Percentiles rank a stretch among this genome's conserved stretches.
These are phyloP conservation scores for Torulaspora gathmanii DNA, from an alignment of 805 yeast genomes.

Conservation along the genomic window DNA sequence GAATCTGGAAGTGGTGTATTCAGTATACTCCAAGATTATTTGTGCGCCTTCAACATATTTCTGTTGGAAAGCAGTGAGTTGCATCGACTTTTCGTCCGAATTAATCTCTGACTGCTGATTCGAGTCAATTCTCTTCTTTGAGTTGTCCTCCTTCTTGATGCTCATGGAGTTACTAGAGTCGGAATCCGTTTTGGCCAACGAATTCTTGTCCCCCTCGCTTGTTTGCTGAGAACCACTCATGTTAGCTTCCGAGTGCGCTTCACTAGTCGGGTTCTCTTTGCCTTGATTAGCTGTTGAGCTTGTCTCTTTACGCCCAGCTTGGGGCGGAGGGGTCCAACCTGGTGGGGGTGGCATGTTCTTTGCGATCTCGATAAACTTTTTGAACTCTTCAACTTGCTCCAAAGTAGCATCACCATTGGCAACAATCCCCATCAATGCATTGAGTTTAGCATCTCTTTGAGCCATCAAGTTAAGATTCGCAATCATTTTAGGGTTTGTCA, in stretches of 20 bases:
- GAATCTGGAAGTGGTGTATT: slow-evolving; percentile 70
- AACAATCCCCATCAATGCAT: slow-evolving; percentile 72
- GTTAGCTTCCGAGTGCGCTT: slow-evolving; percentile 6
- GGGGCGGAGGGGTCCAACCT: slow-evolving; percentile 30
- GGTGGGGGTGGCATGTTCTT: slow-evolving; percentile 61
- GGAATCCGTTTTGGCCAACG: background rate
- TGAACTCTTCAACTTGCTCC: slow-evolving; percentile 71
- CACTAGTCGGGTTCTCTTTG: slow-evolving; percentile 7
- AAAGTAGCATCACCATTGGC: slow-evolving; percentile 76
- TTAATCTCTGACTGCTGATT: slow-evolving; percentile 11
- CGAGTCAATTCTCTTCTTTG: slow-evolving; percentile 8
- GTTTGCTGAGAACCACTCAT: background rate
- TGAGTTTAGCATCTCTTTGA: slow-evolving; percentile 59
- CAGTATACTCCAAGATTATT: slow-evolving; percentile 78
- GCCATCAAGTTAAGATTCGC: slow-evolving; percentile 82
- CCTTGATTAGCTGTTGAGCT: background rate
- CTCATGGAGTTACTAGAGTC: background rate
- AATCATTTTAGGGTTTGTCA: slow-evolving; percentile 76
- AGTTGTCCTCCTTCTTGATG: slow-evolving; percentile 17
- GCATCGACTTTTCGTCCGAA: slow-evolving; percentile 44
- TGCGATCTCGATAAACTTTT: slow-evolving; percentile 74
- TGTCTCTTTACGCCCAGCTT: background rate
- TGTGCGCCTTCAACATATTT: slow-evolving; percentile 64
- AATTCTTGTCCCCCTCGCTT: background rate
- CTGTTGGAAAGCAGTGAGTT: slow-evolving; percentile 72